phyloP scores from a whole-genome alignment of 2,329 filamentous ascomycete species.

The Sarocladiaceae sp. region DNA sequence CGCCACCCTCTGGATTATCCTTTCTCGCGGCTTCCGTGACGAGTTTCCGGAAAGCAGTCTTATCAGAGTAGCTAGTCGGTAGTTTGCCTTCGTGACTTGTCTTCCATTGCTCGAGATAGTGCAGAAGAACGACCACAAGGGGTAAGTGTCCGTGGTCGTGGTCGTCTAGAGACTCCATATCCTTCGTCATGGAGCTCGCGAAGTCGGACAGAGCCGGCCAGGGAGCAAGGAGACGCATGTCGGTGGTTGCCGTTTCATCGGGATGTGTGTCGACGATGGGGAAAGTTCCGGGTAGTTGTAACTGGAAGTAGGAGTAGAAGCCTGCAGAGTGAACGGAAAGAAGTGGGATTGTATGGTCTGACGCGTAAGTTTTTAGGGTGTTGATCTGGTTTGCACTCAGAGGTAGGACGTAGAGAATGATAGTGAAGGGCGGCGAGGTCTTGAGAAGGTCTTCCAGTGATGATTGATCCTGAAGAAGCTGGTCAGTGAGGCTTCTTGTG shows the following conservation, averaged over 20 bases:
- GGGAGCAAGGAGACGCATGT: conserved; percentile 77
- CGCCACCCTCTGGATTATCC: conserved; percentile 75
- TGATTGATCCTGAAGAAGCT: conserved; percentile 21
- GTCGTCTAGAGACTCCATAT: conserved; percentile 66
- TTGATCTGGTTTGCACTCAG: conserved; percentile 39
- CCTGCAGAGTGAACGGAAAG: conserved; percentile 85
- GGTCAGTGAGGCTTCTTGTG: conserved; percentile 10
- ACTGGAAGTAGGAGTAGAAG: conserved; percentile 86
- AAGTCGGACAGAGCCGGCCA: conserved; percentile 79
- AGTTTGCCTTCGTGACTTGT: conserved; percentile 59
- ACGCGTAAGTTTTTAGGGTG: conserved; percentile 42
- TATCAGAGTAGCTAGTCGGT: conserved; percentile 78
- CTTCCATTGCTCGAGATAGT: conserved; percentile 83
- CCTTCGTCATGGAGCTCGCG: conserved; percentile 58
- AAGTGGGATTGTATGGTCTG: conserved; percentile 62
- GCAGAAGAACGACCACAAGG: conserved; percentile 75
- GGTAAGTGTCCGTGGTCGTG: conserved; percentile 91
- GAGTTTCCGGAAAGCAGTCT: conserved; percentile 72
- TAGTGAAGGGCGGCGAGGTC: conserved; percentile 40
- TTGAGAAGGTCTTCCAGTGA: conserved; percentile 39
- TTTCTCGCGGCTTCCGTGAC: conserved; percentile 65
- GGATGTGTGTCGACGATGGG: conserved; percentile 96
- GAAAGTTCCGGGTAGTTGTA: conserved; percentile 72
- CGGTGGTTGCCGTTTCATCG: conserved; percentile 76
- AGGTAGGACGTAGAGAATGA: conserved; percentile 52